phyloP scores from a whole-genome alignment of 495 filamentous ascomycete species.

The Penicillium psychrofluorescens region DNA sequence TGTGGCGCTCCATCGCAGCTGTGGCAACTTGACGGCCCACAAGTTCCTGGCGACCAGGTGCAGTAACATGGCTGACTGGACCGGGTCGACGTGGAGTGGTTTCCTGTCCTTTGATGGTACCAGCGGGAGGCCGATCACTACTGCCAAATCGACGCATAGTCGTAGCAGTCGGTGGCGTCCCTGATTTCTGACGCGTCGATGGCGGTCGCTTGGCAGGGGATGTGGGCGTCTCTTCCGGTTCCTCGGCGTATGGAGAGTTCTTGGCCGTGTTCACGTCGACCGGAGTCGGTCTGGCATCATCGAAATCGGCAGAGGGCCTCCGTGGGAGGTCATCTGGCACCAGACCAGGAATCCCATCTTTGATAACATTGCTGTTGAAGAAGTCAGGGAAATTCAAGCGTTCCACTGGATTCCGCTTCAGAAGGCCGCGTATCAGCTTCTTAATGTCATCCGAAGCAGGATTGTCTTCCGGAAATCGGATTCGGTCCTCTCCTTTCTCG shows the following conservation, averaged over 20 bases:
- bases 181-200: slow-evolving; percentile 23
- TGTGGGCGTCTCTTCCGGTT: slow-evolving; percentile 17
- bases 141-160: slow-evolving; percentile 34
- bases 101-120: slow-evolving; percentile 18
- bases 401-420: slow-evolving; percentile 81
- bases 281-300: slow-evolving; percentile 2
- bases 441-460: slow-evolving; percentile 72
- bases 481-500: slow-evolving; percentile 74
- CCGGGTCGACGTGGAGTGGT: slow-evolving; percentile 31
- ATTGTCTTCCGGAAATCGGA: slow-evolving; percentile 71
- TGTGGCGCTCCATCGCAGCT: slow-evolving; percentile 41
- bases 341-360: slow-evolving; percentile 73
- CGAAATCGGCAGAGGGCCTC: slow-evolving; percentile 13
- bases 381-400: slow-evolving; percentile 77
- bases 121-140: slow-evolving; percentile 26
- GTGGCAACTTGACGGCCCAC: slow-evolving; percentile 24
- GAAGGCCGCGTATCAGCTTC: slow-evolving; percentile 64
- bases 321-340: slow-evolving; percentile 64
- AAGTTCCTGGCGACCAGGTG: slow-evolving; percentile 53
- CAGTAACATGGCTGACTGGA: slow-evolving; percentile 46
- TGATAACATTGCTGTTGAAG: slow-evolving; percentile 67
- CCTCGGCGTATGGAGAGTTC: slow-evolving; percentile 15
- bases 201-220: slow-evolving; percentile 18
- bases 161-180: slow-evolving; percentile 27
- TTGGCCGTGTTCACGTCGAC: slow-evolving; percentile 9